phyloP scores from a whole-genome alignment of 1,284 basidiomycete genomes.

The Apiotrichum gracile region DNA sequence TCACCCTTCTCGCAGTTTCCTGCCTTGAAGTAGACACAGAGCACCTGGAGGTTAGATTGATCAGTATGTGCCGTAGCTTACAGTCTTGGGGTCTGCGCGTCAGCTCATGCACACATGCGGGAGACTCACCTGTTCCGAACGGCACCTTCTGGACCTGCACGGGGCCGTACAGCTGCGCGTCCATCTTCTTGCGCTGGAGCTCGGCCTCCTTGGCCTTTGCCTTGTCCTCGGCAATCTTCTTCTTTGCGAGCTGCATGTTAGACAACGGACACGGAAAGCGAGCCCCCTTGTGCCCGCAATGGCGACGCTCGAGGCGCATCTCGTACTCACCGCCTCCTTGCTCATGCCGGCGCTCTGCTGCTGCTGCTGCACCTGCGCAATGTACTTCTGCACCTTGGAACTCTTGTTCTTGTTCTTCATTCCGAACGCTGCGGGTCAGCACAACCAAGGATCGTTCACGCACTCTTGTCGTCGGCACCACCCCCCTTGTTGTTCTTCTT shows the following conservation, averaged over 20 bases:
- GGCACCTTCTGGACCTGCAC: slow-evolving; percentile 72
- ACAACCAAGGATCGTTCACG: not conserved
- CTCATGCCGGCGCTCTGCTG: slow-evolving; percentile 64
- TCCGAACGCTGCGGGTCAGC: slow-evolving; percentile 56
- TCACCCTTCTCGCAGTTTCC: slow-evolving; percentile 78
- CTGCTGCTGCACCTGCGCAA: slow-evolving; percentile 72
- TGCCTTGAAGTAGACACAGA: slow-evolving; percentile 83
- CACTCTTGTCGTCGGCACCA: slow-evolving; percentile 41
- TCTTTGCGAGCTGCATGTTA: slow-evolving; percentile 59
- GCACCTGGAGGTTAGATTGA: slow-evolving; percentile 44
- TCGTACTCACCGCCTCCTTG: slow-evolving; percentile 52
- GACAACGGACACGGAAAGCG: not conserved
- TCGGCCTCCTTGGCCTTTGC: slow-evolving; percentile 73
- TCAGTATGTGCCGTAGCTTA: slow-evolving; percentile 10
- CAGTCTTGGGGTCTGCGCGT: slow-evolving; percentile 70
- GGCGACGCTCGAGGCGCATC: not conserved
- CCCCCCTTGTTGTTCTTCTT: slow-evolving; percentile 30
- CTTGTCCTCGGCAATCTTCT: slow-evolving; percentile 71
- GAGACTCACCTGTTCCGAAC: slow-evolving; percentile 67
- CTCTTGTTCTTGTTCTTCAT: slow-evolving; percentile 98
- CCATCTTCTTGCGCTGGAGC: slow-evolving; percentile 69
- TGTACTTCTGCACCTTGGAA: slow-evolving; percentile 80
- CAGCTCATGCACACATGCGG: not conserved
- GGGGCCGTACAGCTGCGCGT: slow-evolving; percentile 67
- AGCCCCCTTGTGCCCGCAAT: no score